phyloP scores from a whole-genome alignment of 768 basidiomycete species.

The Panaeolus papilionaceus region DNA sequence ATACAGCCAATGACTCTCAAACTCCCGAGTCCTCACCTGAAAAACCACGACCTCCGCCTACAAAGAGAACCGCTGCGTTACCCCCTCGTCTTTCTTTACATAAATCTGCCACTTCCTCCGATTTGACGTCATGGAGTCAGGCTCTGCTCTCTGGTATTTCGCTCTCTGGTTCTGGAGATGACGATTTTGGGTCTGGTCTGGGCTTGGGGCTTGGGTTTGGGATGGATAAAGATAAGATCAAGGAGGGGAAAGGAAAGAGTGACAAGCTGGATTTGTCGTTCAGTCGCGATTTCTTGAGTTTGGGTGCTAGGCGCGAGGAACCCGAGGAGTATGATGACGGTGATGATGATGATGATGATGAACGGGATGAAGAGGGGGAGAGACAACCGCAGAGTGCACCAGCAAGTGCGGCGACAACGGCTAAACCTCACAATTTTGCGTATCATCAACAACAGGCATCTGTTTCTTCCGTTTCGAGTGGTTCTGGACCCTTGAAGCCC shows the following conservation, averaged over 20 bases:
- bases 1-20: neutral
- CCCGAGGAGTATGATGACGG: conserved; percentile 23
- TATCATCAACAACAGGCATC: conserved; percentile 20
- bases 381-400: conserved; percentile 18
- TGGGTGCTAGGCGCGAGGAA: conserved; percentile 16
- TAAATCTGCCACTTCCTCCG: conserved; percentile 46
- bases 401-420: conserved; percentile 20
- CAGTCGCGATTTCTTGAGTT: neutral
- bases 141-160: conserved; percentile 61
- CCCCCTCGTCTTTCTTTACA: conserved; percentile 66
- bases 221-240: conserved; percentile 9
- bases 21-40: conserved; percentile 13
- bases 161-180: conserved; percentile 24
- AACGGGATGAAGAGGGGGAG: conserved; percentile 28
- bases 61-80: conserved; percentile 35
- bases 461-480: conserved; percentile 12
- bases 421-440: conserved; percentile 15
- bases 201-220: conserved; percentile 23
- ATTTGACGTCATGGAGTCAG: conserved; percentile 60
- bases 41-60: conserved; percentile 15
- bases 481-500: conserved; percentile 9
- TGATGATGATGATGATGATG: conserved; percentile 20
- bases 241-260: conserved; percentile 16
- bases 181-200: conserved; percentile 23
- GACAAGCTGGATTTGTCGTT: conserved; percentile 12